Base-by-base conservation (phyloP, 495 filamentous ascomycete species). In the Talaromyces liani region DNA sequence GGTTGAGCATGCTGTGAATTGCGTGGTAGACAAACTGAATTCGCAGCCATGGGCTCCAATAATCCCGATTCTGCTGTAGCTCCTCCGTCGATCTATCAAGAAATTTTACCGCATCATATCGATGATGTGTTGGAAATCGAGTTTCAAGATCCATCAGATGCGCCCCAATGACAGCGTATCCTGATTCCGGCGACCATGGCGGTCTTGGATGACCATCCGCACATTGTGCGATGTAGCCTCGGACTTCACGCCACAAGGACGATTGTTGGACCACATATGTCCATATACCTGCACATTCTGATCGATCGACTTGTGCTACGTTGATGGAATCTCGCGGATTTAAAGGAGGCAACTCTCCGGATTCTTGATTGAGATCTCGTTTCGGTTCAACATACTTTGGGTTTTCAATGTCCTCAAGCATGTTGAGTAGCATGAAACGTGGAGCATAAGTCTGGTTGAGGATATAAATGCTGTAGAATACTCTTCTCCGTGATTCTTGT, bases 1-100 rank as follows among this genome's bases (percentile, higher is more conserved):
- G 60, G 29, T 62, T 62, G 4, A 62, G 60, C 60, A 62, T 53
- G 47, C 60, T 62, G 31, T 62, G 60, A 54, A 62, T 62, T 14
- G 45, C 60, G 20, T 62, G 60, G 16, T 62, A 62, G 0, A 33
- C 25, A 36, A 62, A 36, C 7, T 62, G 60, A 22, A 62, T 47
- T 2, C 27, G 20, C 25, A 62, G 22, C 60, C 60, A 62, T 3
- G 60, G 60, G n/a, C 60, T 62, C 60, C 60, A 62, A 6, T 51
- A 62, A 27, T 62, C 60, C 3, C 60, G 60, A 39, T 62, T 53
- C 14, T 36, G 41, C 10, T 62, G 60, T 25, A 62, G 47, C 25
- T 62, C 60, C 25, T 24, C 45, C 2, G 14, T 54, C 4, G 60
- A 34, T 4, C 60, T 45, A 20, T 62, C 60, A 29, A 62, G 60